phyloP scores from a whole-genome alignment of 2,329 filamentous ascomycete genomes.

The Fusarium abutilonis region DNA sequence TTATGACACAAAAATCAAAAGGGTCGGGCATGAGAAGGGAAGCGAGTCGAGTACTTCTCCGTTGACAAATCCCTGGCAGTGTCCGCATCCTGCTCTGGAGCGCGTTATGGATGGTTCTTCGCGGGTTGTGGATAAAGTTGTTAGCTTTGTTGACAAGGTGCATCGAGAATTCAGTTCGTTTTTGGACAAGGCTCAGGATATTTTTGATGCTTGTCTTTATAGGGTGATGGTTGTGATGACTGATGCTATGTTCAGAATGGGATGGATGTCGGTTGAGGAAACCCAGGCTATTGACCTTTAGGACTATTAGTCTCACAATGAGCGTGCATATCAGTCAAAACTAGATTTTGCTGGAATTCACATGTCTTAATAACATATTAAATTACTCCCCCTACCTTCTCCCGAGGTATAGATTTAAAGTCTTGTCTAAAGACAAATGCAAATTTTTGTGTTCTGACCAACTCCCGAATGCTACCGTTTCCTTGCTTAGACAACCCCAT shows the following conservation, averaged over 20 bases:
- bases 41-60: neutral
- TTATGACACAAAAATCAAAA: neutral
- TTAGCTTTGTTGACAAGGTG: neutral
- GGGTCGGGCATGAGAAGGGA: neutral
- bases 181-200: conserved; percentile 6
- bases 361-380: no score
- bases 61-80: neutral
- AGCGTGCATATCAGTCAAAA: no score
- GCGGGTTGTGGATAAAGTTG: neutral
- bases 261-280: neutral
- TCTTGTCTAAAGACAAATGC: no score
- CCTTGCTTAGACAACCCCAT: no score
- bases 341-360: no score
- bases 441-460: no score
- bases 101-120: neutral
- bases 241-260: conserved; percentile 1
- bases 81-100: conserved; percentile 5
- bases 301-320: neutral
- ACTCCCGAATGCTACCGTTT: no score
- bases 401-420: no score
- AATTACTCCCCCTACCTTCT: no score
- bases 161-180: neutral
- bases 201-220: conserved; percentile 17
- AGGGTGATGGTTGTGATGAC: conserved; percentile 6
- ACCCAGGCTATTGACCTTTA: conserved; percentile 2